Evolutionary conservation across 257 asterid genomes (phyloP), one percentile per base, ranked within the genome.

Genomic region (Capsicum baccatum): DNA sequence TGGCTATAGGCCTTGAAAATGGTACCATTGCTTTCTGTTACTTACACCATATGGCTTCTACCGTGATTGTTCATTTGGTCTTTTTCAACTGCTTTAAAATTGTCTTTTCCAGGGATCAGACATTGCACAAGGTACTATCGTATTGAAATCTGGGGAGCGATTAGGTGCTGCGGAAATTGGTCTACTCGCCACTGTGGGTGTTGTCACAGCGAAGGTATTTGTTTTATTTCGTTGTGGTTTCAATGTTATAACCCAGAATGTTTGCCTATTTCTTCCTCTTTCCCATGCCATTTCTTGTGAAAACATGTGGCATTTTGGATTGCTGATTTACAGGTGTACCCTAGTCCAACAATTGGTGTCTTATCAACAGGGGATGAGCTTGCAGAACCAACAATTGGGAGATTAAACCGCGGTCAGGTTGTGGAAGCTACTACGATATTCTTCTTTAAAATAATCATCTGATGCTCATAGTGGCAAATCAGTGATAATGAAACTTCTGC

Each of bases 361-460:
- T 91, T 94, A 81, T 96, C 99, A 66, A 94, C 98, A 6, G 99
- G 98, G 9, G 98, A 96, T 88, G 99, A 96, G 89, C 98, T 96
- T 80, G 99, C 90, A 81, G 99, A 96, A 86, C 97, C 97, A 71
- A 83, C 88, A 35, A 82, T 56, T 59, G 89, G 82, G 87, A 83
- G 88, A 84, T 88, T 96, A 87, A 87, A 84, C 79, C 95, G 92
- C 87, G 99, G 99, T 57, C 98, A 96, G 98, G 99, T 96, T 90
- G 78, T 79, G 60, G 73, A 80, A 86, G 57, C 79, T 50, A 81
- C 79, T 59, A 15, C 47, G 8, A 50, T 26, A 4, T 52, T 80
- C 59, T 62, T 84, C 17, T 60, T n/a, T 19, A 54, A 55, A 76
- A 79, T n/a, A 44, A 57, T 67, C 17, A 8, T 44, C 78, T 88